These are phyloP conservation scores for Pythium aquatile DNA, from an alignment of 352 stramenopile genomes.

Conservation along the genomic window DNA sequence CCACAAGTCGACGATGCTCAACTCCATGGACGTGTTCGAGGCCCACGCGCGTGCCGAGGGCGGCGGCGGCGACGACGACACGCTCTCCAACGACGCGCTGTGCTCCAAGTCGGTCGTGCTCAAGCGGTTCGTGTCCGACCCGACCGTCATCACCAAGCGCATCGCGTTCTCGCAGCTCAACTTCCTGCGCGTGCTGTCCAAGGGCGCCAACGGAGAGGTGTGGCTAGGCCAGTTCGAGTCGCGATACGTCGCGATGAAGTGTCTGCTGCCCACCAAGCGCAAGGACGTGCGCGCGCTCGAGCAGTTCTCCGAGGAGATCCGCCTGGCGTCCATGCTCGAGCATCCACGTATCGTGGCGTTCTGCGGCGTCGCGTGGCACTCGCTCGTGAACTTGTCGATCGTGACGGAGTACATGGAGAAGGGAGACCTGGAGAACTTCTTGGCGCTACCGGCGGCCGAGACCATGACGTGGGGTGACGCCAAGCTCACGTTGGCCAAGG, in stretches of 20 bases:
- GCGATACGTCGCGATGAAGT: slow-evolving; percentile 79
- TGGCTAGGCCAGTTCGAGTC: slow-evolving; percentile 79
- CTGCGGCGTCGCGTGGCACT: slow-evolving; percentile 79
- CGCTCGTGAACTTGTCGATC: slow-evolving; percentile 64
- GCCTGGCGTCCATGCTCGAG: slow-evolving; percentile 70
- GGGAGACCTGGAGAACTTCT: slow-evolving; percentile 59
- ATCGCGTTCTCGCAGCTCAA: slow-evolving; percentile 76
- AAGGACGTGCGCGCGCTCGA: slow-evolving; percentile 60
- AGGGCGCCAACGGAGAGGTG: slow-evolving; percentile 78
- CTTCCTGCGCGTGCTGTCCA: slow-evolving; percentile 66
- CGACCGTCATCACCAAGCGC: slow-evolving; percentile 66
- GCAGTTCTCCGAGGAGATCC: slow-evolving; percentile 81
- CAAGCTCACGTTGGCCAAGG: slow-evolving; percentile 57
- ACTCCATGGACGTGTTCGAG: slow-evolving; percentile 29
- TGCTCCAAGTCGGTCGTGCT: slow-evolving; percentile 55
- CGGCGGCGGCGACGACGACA: slow-evolving; percentile 37
- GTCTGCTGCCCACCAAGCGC: slow-evolving; percentile 60
- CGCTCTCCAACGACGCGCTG: slow-evolving; percentile 65
- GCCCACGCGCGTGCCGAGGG: slow-evolving; percentile 32
- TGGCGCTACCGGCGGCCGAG: slow-evolving; percentile 39
- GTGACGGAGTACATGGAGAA: slow-evolving; percentile 81
- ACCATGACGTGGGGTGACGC: slow-evolving; percentile 53
- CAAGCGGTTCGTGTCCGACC: slow-evolving; percentile 62
- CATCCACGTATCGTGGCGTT: slow-evolving; percentile 84
- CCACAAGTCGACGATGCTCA: slow-evolving; percentile 17